phyloP scores from a whole-genome alignment of 1,284 basidiomycete species.

The Chondrostereum purpureum region DNA sequence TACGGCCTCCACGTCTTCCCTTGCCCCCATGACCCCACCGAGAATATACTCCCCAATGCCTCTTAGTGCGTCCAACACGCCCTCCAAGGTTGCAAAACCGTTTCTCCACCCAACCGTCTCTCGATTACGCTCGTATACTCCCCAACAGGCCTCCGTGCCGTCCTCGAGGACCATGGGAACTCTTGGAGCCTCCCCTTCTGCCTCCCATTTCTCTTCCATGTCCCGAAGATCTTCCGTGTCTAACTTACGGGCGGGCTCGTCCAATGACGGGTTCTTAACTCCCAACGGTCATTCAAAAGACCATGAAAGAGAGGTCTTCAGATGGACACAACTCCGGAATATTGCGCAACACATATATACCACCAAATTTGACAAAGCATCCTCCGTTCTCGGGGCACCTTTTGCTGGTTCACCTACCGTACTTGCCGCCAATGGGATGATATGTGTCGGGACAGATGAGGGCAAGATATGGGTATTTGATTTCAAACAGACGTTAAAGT shows the following conservation, averaged over 20 bases:
- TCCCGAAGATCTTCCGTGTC: constrained; percentile 63
- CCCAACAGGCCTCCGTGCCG: constrained; percentile 39
- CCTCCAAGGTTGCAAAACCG: constrained; percentile 35
- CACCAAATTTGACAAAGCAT: constrained; percentile 51
- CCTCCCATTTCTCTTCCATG: constrained; percentile 65
- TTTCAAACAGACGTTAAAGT: constrained; percentile 82
- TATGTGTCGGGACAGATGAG: constrained; percentile 82
- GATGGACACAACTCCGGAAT: constrained; percentile 70
- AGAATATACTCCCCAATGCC: constrained; percentile 26
- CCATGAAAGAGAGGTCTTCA: constrained; percentile 57
- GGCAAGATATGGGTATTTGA: constrained; percentile 85
- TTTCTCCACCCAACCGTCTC: constrained; percentile 78
- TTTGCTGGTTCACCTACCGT: constrained; percentile 68
- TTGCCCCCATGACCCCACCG: constrained; percentile 23
- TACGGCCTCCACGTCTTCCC: constrained; percentile 38
- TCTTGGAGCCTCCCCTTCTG: constrained; percentile 42
- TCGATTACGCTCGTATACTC: constrained; percentile 67
- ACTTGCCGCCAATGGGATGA: constrained; percentile 79
- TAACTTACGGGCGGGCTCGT: constrained; percentile 35
- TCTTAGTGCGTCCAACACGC: constrained; percentile 15
- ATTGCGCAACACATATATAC: constrained; percentile 53
- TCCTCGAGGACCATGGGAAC: constrained; percentile 43
- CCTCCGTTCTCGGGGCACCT: constrained; percentile 52
- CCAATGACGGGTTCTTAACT: constrained; percentile 17
- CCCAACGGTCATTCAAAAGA: constrained; percentile 19